phyloP scores from a whole-genome alignment of 1,139 yeast genomes.

The Hansenula sp. region DNA sequence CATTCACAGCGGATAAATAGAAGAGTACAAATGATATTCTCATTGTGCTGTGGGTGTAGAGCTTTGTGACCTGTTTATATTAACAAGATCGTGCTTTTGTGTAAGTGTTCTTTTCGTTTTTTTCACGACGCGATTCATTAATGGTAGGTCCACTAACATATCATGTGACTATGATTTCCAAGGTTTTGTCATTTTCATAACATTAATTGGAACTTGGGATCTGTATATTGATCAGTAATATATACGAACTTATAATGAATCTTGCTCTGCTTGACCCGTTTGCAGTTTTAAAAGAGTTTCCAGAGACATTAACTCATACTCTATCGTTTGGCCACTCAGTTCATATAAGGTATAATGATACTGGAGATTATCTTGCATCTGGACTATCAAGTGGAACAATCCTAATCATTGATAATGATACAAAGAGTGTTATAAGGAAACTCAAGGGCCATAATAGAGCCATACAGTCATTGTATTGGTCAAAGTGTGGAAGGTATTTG shows the following conservation, averaged over 20 bases:
- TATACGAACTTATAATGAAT: constrained; percentile 45
- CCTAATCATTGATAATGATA: constrained; percentile 72
- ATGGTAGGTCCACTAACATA: not conserved
- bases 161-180: not conserved
- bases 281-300: constrained; percentile 88
- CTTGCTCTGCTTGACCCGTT: constrained; percentile 88
- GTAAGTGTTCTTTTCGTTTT: constrained; percentile 4
- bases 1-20: constrained; percentile 24
- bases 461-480: constrained; percentile 77
- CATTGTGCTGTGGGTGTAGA: not conserved
- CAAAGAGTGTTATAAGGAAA: constrained; percentile 45
- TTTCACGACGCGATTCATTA: not conserved
- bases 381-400: constrained; percentile 81
- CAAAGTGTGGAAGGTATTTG: constrained; percentile 64
- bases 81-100: not conserved
- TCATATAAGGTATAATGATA: constrained; percentile 62
- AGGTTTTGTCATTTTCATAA: no score
- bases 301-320: constrained; percentile 72
- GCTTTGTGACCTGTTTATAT: not conserved
- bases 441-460: constrained; percentile 66
- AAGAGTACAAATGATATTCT: constrained; percentile 8
- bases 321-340: constrained; percentile 71
- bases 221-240: not conserved
- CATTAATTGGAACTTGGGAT: no score
- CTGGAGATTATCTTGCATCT: constrained; percentile 86